Evolutionary conservation across 2,329 filamentous ascomycete species (phyloP), one percentile per base, ranked within the genome.

Genomic region (Dothistroma septosporum): DNA sequence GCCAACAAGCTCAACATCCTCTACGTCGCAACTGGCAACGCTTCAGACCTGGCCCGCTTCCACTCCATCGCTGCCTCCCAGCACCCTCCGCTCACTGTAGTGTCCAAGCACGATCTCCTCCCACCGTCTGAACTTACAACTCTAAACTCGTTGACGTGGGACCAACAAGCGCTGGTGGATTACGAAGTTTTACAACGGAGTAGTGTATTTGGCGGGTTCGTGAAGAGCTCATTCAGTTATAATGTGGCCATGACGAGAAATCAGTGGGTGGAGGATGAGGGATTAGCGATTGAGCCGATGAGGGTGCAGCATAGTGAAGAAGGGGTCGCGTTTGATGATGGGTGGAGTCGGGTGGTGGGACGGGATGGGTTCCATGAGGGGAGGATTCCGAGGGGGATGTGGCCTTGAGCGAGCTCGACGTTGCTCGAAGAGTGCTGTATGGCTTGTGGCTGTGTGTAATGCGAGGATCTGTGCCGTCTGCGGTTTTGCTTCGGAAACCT

Each of bases 91-190:
- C 66, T 80, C 11, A 76, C 72, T 22, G 76, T 80, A 4, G 73
- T 79, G 5, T 73, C 73, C 16, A 82, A 81, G 67, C 60, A 72
- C 16, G 75, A 80, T 32, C 66, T 83, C 1, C 71, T 83, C 6
- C 75, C 61, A 59, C 68, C 21, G 61, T 66, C 24, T 0, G 78
- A 80, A 55, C 67, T 74, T 1, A 61, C 62, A 19, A 62, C 61
- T 10, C 70, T 83, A 5, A 59, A 71, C 12, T 60, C 61, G 21
- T 67, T 83, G 41, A 76, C 70, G 21, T 81, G 77, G 76, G 80
- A 82, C 67, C 80, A 83, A 70, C 77, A 78, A 59, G 77, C 76
- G 2, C 70, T 83, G 21, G 76, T 83, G 7, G 81, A 84, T 68
- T 82, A 79, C 69, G 78, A 82, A 64, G 76, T 83, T 4, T 70